phyloP scores from a whole-genome alignment of 306 rosid species.

The Carpinus viminea region DNA sequence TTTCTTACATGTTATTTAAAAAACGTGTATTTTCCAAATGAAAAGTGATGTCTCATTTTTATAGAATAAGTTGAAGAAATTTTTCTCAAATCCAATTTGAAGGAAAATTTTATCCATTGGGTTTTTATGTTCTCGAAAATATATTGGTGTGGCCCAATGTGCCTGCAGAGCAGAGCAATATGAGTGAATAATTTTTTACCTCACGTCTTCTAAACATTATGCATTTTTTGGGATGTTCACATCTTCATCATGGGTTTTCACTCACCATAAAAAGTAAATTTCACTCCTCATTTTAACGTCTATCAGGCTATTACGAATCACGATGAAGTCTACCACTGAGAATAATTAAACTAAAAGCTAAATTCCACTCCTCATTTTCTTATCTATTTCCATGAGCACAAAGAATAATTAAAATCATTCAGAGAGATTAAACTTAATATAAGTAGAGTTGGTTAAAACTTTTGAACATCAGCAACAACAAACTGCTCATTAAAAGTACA shows the following conservation, averaged over 20 bases:
- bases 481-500: background rate
- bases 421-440: background rate
- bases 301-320: too few species aligned
- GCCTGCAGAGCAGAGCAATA: background rate
- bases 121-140: background rate
- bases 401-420: background rate
- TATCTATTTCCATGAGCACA: background rate
- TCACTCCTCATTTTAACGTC: too few species aligned
- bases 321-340: too few species aligned
- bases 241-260: background rate
- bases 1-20: too few species aligned
- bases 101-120: too few species aligned
- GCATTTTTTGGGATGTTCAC: background rate
- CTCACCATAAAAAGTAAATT: too few species aligned
- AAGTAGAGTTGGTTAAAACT: background rate
- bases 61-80: too few species aligned
- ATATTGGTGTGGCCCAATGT: background rate
- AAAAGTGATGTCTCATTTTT: too few species aligned
- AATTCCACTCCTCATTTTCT: background rate
- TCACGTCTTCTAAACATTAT: background rate
- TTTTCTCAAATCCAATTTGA: too few species aligned
- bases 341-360: background rate
- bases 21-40: too few species aligned
- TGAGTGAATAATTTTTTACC: background rate
- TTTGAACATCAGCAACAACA: conserved; percentile 1